Evolutionary conservation across 441 rosid species (phyloP).

Genomic region (Gossypium lobatum): DNA sequence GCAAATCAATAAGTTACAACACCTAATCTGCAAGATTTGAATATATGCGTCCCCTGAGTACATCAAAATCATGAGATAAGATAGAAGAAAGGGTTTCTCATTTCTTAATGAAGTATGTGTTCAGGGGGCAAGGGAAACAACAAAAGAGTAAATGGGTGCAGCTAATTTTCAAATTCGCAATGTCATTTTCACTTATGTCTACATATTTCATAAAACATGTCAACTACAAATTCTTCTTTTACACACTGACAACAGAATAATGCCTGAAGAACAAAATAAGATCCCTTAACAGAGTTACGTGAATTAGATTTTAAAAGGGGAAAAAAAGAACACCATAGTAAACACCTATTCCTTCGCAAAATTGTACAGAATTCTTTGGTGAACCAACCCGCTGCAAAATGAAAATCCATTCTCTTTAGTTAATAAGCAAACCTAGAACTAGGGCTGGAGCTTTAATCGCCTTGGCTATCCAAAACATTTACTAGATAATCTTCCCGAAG

Average conservation of each 20-base stretch:
- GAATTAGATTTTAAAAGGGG: neutral
- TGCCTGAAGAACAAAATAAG: neutral
- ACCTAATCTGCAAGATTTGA: neutral
- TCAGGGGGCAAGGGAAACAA: neutral
- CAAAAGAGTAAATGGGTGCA: neutral
- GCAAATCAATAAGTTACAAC: neutral
- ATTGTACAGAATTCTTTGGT: conserved; percentile 12
- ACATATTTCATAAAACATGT: neutral
- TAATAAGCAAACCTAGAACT: conserved; percentile 21
- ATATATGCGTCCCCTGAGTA: neutral
- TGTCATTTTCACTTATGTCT: neutral
- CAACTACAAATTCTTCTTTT: neutral
- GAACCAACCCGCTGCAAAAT: neutral
- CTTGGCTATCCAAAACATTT: conserved; percentile 22
- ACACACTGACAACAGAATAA: neutral
- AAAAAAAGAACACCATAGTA: neutral
- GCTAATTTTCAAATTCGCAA: neutral
- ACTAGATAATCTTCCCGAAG: conserved; percentile 24
- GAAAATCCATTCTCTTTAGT: conserved; percentile 5
- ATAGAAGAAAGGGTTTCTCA: neutral
- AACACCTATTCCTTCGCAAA: neutral
- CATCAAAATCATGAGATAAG: neutral
- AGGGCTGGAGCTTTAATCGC: conserved; percentile 15
- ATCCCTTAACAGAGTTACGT: neutral
- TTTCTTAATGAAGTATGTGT: neutral